These are phyloP conservation scores for Ascochyta rabiei DNA, from an alignment of 2,329 filamentous ascomycete species.

Conservation along the genomic window DNA sequence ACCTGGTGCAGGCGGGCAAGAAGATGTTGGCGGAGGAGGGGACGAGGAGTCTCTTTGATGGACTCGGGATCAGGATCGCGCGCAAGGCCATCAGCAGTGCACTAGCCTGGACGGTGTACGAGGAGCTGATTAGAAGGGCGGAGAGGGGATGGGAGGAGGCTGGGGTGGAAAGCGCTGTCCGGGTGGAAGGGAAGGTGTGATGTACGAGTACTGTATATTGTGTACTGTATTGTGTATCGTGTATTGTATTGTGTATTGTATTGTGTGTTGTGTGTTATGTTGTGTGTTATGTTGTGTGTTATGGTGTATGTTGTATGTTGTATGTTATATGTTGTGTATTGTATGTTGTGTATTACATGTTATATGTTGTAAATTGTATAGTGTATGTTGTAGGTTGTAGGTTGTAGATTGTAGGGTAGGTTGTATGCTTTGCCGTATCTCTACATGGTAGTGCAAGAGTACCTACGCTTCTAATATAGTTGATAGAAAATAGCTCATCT, in stretches of 20 bases:
- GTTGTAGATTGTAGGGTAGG: no score
- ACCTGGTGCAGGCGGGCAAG: conserved; percentile 77
- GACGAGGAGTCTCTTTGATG: conserved; percentile 79
- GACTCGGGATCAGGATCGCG: conserved; percentile 82
- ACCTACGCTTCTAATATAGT: no score
- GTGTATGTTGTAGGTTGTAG: no score
- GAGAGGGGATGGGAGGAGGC: conserved; percentile 52
- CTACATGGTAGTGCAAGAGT: conserved; percentile 4
- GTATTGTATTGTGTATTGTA: no score
- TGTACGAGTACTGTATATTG: not conserved
- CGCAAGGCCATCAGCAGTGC: conserved; percentile 92
- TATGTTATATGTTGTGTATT: no score
- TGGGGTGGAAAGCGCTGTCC: conserved; percentile 34
- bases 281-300: no score
- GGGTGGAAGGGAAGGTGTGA: conserved; percentile 11
- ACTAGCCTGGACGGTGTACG: conserved; percentile 97
- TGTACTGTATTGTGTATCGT: no score
- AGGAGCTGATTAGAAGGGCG: conserved; percentile 83
- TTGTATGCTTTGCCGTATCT: conserved; percentile 5
- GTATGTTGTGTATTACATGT: no score
- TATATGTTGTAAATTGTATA: no score
- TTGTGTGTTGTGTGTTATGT: no score
- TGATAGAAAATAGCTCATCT: no score
- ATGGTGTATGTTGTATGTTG: no score
- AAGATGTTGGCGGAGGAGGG: conserved; percentile 86